These are phyloP conservation scores for Triticum monococcum DNA, from an alignment of 176 grass and related monocot species.

Conservation along the genomic window DNA sequence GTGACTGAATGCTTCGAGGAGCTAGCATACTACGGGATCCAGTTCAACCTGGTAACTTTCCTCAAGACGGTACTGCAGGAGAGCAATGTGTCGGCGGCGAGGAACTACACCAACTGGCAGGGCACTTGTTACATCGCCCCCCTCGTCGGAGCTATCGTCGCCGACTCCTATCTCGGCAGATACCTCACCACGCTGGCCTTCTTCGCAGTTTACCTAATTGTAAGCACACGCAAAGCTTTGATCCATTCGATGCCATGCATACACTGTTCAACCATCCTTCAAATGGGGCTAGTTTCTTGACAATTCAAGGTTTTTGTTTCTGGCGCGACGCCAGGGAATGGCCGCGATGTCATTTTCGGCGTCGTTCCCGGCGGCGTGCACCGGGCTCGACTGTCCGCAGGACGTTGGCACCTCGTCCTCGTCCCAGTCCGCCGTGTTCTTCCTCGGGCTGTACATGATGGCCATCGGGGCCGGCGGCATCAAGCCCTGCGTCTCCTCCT, in stretches of 20 bases:
- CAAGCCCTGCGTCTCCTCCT: conserved; percentile 75
- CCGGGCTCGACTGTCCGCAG: conserved; percentile 23
- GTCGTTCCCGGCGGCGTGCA: conserved; percentile 33
- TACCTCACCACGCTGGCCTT: conserved; percentile 61
- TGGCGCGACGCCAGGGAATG: conserved; percentile 60
- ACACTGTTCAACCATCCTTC: background rate
- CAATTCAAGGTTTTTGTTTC: conserved; percentile 16
- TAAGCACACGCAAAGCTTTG: conserved; percentile 36
- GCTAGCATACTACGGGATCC: conserved; percentile 62
- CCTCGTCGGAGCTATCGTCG: conserved; percentile 66
- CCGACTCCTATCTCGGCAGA: conserved; percentile 75
- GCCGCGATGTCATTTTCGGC: conserved; percentile 71
- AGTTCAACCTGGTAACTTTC: conserved; percentile 73
- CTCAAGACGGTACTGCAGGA: conserved; percentile 58
- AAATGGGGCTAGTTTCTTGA: background rate
- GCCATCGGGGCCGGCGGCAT: conserved; percentile 69
- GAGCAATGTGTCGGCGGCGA: conserved; percentile 55
- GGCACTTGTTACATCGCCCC: conserved; percentile 71
- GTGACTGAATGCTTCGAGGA: conserved; percentile 67
- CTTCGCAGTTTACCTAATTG: conserved; percentile 52
- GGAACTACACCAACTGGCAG: conserved; percentile 65
- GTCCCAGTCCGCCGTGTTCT: conserved; percentile 45
- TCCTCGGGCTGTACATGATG: conserved; percentile 70
- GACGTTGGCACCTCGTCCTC: background rate
- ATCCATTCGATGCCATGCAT: background rate